These are phyloP conservation scores for Globisporangium viniferum DNA, from an alignment of 352 stramenopile species.

Conservation along the genomic window DNA sequence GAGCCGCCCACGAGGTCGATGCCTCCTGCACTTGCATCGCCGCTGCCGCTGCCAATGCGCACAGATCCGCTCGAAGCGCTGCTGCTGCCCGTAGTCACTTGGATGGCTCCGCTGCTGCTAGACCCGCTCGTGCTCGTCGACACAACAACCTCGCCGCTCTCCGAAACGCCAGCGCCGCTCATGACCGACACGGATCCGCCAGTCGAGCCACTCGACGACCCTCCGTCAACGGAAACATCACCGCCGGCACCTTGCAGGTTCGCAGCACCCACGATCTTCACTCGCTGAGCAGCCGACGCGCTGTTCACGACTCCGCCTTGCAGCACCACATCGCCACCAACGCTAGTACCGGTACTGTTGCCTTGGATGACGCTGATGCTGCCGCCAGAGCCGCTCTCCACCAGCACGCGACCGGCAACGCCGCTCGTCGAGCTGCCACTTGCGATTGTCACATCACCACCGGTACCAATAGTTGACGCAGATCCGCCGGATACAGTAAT, in stretches of 20 bases:
- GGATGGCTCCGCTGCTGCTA: neutral
- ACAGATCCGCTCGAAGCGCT: slow-evolving; percentile 19
- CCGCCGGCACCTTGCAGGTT: slow-evolving; percentile 10
- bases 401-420: no score
- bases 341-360: slow-evolving; percentile 13
- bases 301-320: slow-evolving; percentile 26
- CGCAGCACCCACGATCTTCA: slow-evolving; percentile 10
- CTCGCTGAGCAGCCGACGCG: slow-evolving; percentile 15
- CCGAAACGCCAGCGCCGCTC: neutral
- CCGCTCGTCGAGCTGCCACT: slow-evolving; percentile 18
- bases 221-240: slow-evolving; percentile 25
- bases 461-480: slow-evolving; percentile 19
- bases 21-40: neutral
- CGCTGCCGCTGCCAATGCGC: slow-evolving; percentile 7
- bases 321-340: slow-evolving; percentile 35
- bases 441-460: slow-evolving; percentile 25
- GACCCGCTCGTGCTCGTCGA: neutral
- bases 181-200: slow-evolving; percentile 11
- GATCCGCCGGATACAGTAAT: slow-evolving; percentile 38
- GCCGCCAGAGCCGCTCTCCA: neutral
- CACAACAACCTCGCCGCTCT: neutral
- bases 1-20: slow-evolving; percentile 3
- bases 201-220: slow-evolving; percentile 13
- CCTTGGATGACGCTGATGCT: slow-evolving; percentile 7
- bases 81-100: neutral